These are phyloP conservation scores for Tephrocybe sp. DNA, from an alignment of 768 basidiomycete species.

Conservation along the genomic window DNA sequence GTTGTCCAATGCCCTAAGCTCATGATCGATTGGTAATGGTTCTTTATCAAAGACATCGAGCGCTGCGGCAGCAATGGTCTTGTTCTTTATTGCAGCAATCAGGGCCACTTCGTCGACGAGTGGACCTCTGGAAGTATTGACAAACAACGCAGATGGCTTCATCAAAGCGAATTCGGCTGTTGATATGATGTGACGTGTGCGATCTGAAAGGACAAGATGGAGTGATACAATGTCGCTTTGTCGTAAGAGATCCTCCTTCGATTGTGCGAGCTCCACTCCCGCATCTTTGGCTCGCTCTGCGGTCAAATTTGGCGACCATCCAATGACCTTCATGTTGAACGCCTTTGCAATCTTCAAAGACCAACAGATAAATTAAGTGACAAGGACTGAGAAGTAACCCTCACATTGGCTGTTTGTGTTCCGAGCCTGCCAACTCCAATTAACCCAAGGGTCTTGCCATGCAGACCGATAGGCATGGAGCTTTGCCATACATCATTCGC, in stretches of 20 bases:
- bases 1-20: conserved; percentile 48
- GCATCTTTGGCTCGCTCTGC: conserved; percentile 51
- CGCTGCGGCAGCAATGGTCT: conserved; percentile 56
- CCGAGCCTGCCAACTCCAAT: conserved; percentile 65
- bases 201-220: conserved; percentile 56
- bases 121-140: conserved; percentile 70
- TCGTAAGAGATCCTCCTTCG: conserved; percentile 54
- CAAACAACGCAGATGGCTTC: conserved; percentile 57
- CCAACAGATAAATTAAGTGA: neutral
- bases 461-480: conserved; percentile 46
- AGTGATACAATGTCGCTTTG: conserved; percentile 61
- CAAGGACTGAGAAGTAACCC: conserved; percentile 7
- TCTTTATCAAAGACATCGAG: conserved; percentile 69
- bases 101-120: conserved; percentile 61
- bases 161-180: conserved; percentile 49
- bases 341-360: conserved; percentile 51
- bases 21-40: conserved; percentile 60
- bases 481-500: conserved; percentile 56
- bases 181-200: conserved; percentile 49
- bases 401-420: conserved; percentile 46
- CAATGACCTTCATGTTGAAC: conserved; percentile 60
- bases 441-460: conserved; percentile 57
- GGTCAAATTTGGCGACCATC: conserved; percentile 68
- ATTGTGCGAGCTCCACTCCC: conserved; percentile 46
- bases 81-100: conserved; percentile 43